Conservation (phyloP, 2,329 filamentous ascomycete genomes). For the Paecilomyces fulvus region DNA sequence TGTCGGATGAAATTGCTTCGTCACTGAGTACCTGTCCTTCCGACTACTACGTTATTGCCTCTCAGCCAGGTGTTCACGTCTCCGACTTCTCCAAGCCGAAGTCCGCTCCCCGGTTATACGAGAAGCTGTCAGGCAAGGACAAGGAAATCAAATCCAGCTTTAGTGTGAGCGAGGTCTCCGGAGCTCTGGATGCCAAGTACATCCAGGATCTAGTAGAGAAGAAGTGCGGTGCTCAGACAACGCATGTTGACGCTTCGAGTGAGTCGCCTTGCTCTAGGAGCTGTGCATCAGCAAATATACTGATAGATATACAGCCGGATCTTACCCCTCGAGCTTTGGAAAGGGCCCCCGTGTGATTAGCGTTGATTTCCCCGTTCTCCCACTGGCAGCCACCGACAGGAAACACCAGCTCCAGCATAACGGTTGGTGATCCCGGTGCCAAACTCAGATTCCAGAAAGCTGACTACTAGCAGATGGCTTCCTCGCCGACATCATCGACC, state of each 20-base stretch:
- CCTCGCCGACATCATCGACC: conserved; percentile 39
- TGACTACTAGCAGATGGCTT: conserved; percentile 33
- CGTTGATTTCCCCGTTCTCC: conserved; percentile 37
- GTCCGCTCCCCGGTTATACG: conserved; percentile 46
- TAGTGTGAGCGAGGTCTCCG: conserved; percentile 46
- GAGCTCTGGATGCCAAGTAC: conserved; percentile 36
- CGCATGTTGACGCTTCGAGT: conserved; percentile 37
- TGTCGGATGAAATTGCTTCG: conserved; percentile 35
- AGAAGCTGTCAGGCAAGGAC: conserved; percentile 40
- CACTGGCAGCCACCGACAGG: conserved; percentile 24
- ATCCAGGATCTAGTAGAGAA: conserved; percentile 36
- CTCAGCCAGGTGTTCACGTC: conserved; percentile 65
- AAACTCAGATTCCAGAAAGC: not conserved
- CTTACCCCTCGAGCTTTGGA: conserved; percentile 29
- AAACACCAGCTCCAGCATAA: conserved; percentile 34
- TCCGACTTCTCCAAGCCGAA: conserved; percentile 54
- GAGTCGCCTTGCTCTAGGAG: conserved; percentile 12
- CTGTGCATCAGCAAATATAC: conserved; percentile 2
- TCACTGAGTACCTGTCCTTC: conserved; percentile 61
- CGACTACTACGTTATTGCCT: conserved; percentile 66
- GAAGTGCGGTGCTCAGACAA: conserved; percentile 39
- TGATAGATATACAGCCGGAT: conserved; percentile 26
- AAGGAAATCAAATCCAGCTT: conserved; percentile 47
- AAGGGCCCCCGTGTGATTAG: conserved; percentile 35
- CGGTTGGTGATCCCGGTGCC: conserved; percentile 22